Percentiles rank a stretch among this genome's conserved stretches.
Conservation (phyloP, 73 alveolate genomes). For the Symbiodinium natans region DNA sequence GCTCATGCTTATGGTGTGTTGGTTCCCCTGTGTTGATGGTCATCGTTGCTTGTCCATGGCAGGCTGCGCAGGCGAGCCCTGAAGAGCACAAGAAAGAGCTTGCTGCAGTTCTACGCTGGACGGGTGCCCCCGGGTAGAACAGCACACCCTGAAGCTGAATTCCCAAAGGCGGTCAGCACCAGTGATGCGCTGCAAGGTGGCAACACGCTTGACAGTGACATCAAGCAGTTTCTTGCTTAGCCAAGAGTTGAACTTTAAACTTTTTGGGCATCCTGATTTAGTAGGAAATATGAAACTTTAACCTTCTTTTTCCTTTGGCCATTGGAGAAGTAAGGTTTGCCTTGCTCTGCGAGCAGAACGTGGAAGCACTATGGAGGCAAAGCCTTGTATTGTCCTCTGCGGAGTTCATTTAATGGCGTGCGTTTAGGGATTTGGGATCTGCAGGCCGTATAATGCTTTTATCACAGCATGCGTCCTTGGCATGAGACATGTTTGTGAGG, state of each 20-base stretch:
- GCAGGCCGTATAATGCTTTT: too few species aligned
- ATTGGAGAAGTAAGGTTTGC: too few species aligned
- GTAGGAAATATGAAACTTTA: too few species aligned
- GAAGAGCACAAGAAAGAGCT: slow-evolving; percentile 73
- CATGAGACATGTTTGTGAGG: slow-evolving; percentile 7
- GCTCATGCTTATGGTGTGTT: too few species aligned
- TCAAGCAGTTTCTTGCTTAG: too few species aligned
- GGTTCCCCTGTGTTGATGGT: too few species aligned
- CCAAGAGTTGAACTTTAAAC: too few species aligned
- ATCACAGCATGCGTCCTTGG: too few species aligned
- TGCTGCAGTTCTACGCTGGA: slow-evolving; percentile 81
- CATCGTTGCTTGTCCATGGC: too few species aligned
- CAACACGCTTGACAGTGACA: slow-evolving; percentile 73
- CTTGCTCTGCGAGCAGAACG: slow-evolving; percentile 75
- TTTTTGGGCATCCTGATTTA: too few species aligned
- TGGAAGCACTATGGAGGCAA: slow-evolving; percentile 83
- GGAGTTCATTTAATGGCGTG: neutral
- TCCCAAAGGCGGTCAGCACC: neutral
- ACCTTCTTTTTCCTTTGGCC: too few species aligned
- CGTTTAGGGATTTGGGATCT: neutral
- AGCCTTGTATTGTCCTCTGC: neutral
- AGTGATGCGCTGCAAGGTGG: slow-evolving; percentile 20
- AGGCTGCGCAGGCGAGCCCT: slow-evolving; percentile 16
- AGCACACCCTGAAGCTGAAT: neutral
- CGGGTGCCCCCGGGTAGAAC: slow-evolving; percentile 16